phyloP scores from a whole-genome alignment of 1,284 basidiomycete genomes.

The Austropuccinia psidii region DNA sequence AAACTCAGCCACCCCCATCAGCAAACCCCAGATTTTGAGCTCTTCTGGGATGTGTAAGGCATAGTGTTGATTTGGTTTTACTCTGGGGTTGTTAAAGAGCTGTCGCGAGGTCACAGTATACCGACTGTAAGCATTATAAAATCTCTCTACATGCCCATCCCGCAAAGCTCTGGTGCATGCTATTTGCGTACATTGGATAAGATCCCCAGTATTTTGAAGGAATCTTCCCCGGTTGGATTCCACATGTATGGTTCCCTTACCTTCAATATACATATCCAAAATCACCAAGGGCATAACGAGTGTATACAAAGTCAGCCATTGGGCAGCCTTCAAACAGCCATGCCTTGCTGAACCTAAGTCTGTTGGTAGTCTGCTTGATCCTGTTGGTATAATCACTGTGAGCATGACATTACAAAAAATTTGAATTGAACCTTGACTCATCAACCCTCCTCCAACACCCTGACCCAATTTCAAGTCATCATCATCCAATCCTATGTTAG shows the following conservation, averaged over 20 bases:
- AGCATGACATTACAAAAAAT: background rate
- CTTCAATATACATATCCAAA: background rate
- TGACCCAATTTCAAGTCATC: too few relatives aligned
- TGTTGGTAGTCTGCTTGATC: background rate
- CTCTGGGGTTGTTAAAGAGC: background rate
- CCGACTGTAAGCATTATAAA: background rate
- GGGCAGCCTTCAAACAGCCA: slow-evolving; percentile 13
- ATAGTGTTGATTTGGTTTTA: background rate
- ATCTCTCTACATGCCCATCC: background rate
- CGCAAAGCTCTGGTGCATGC: background rate
- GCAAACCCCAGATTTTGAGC: background rate
- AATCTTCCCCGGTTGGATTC: background rate
- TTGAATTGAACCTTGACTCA: background rate
- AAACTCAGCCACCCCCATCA: background rate
- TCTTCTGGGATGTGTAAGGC: slow-evolving; percentile 3
- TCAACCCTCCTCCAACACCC: background rate
- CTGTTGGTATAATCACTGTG: background rate
- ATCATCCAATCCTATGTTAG: background rate
- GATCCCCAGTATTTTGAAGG: background rate
- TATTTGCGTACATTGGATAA: background rate
- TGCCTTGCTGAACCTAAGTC: background rate
- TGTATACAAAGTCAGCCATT: slow-evolving; percentile 23
- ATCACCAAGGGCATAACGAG: background rate
- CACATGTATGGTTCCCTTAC: too few relatives aligned
- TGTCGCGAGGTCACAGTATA: background rate